Percentiles rank a stretch among this genome's conserved stretches.
Conservation (phyloP, 2,329 filamentous ascomycete genomes). For the Aureobasidium leucospermi region DNA sequence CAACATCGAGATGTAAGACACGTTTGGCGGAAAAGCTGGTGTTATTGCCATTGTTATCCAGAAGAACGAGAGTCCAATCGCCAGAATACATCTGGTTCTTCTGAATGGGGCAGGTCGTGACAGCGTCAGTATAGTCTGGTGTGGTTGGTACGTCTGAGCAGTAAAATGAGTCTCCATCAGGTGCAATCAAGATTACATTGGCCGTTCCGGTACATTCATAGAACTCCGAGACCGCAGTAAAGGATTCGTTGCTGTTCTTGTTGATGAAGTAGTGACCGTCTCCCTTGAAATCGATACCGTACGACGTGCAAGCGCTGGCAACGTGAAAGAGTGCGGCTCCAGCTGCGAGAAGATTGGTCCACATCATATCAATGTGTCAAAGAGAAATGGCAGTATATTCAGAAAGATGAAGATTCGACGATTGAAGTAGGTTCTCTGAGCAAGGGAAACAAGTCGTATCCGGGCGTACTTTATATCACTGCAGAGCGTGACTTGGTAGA, state of each 20-base stretch:
- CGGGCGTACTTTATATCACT: background rate
- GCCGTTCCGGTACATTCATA: constrained; percentile 34
- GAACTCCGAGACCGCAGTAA: constrained; percentile 39
- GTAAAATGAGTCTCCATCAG: constrained; percentile 31
- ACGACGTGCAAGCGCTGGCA: constrained; percentile 21
- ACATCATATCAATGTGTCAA: background rate
- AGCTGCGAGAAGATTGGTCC: background rate
- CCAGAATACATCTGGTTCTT: constrained; percentile 39
- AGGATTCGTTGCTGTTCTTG: constrained; percentile 31
- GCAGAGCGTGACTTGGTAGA: background rate
- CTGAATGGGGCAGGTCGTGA: constrained; percentile 35
- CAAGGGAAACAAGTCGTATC: background rate
- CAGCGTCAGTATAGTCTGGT: constrained; percentile 31
- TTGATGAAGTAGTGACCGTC: constrained; percentile 41
- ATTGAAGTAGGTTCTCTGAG: background rate
- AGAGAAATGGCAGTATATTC: background rate
- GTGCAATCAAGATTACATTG: constrained; percentile 36
- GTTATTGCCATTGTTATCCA: constrained; percentile 36
- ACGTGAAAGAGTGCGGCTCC: background rate
- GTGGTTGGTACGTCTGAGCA: constrained; percentile 34
- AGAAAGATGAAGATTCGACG: too few relatives aligned
- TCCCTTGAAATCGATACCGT: constrained; percentile 35
- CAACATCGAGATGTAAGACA: constrained; percentile 33
- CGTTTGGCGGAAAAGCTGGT: constrained; percentile 39
- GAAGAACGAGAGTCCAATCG: constrained; percentile 36